Percentiles rank a stretch among this genome's conserved stretches.
Conservation (phyloP, 805 yeast genomes). For the Wickerhamomyces rabaulensis region DNA sequence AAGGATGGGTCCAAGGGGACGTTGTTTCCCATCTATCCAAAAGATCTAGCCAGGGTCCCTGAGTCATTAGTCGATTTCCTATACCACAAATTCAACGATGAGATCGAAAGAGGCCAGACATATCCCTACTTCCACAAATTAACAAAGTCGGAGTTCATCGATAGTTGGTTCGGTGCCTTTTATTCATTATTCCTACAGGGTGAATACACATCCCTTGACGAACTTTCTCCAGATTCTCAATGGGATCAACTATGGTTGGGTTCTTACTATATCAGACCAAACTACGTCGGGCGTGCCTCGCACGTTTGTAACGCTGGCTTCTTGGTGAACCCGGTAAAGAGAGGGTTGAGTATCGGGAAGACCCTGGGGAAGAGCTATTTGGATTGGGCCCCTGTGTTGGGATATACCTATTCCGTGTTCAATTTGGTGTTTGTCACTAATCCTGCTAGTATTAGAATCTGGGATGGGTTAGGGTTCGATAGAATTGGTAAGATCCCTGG, state of each 20-base stretch:
- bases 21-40: slow-evolving; percentile 51
- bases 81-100: slow-evolving; percentile 51
- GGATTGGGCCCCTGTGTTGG: slow-evolving; percentile 69
- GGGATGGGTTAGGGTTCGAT: slow-evolving; percentile 83
- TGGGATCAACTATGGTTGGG: slow-evolving; percentile 58
- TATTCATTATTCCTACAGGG: slow-evolving; percentile 57
- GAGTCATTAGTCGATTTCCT: slow-evolving; percentile 39
- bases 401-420: slow-evolving; percentile 79
- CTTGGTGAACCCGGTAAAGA: slow-evolving; percentile 49
- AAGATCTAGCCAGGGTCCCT: slow-evolving; percentile 41
- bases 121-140: slow-evolving; percentile 54
- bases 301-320: slow-evolving; percentile 90
- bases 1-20: slow-evolving; percentile 47
- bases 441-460: slow-evolving; percentile 64
- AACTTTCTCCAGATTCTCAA: slow-evolving; percentile 13
- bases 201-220: slow-evolving; percentile 13
- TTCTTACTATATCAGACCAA: slow-evolving; percentile 78
- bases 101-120: slow-evolving; percentile 68
- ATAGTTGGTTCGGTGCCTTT: slow-evolving; percentile 65
- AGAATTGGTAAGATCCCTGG: slow-evolving; percentile 68
- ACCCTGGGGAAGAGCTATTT: slow-evolving; percentile 66
- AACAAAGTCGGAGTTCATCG: slow-evolving; percentile 44
- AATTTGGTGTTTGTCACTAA: slow-evolving; percentile 84
- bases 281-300: slow-evolving; percentile 77
- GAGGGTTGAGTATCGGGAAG: slow-evolving; percentile 70